phyloP scores from a whole-genome alignment of 1,284 basidiomycete species.

The Cutaneotrichosporon cyanovorans region DNA sequence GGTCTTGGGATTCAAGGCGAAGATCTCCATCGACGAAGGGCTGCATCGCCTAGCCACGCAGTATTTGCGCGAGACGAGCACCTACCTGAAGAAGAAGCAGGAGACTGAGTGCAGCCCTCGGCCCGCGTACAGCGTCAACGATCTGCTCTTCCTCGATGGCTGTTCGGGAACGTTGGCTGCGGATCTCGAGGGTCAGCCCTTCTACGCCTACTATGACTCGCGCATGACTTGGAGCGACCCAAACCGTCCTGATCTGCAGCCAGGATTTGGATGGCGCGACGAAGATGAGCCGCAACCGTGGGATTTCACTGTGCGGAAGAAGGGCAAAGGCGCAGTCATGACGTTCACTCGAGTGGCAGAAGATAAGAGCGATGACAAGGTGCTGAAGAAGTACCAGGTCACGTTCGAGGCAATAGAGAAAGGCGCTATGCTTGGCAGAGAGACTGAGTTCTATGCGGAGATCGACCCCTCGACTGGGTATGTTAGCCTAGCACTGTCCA shows the following conservation, averaged over 20 bases:
- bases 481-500: constrained; percentile 2
- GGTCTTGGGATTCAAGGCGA: constrained; percentile 21
- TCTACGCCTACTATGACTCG: constrained; percentile 7
- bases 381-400: background rate
- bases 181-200: constrained; percentile 11
- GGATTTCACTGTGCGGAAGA: constrained; percentile 15
- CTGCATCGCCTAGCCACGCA: constrained; percentile 18
- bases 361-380: constrained; percentile 3
- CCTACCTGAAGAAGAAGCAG: constrained; percentile 12
- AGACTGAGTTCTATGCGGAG: constrained; percentile 5
- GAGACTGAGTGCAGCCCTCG: background rate
- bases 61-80: constrained; percentile 11
- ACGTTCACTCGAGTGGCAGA: constrained; percentile 1
- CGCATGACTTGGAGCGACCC: background rate
- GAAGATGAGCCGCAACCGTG: constrained; percentile 19
- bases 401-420: background rate
- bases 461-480: constrained; percentile 15
- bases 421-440: background rate
- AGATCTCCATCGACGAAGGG: constrained; percentile 22
- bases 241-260: constrained; percentile 2
- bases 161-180: constrained; percentile 18
- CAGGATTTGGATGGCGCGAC: constrained; percentile 18
- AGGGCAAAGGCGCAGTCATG: constrained; percentile 1
- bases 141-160: constrained; percentile 19
- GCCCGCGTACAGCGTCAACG: constrained; percentile 4